Percentiles rank a stretch among this genome's conserved stretches.
Evolutionary conservation across 2,329 filamentous ascomycete species (phyloP).

Genomic region (Alternaria gaisen): DNA sequence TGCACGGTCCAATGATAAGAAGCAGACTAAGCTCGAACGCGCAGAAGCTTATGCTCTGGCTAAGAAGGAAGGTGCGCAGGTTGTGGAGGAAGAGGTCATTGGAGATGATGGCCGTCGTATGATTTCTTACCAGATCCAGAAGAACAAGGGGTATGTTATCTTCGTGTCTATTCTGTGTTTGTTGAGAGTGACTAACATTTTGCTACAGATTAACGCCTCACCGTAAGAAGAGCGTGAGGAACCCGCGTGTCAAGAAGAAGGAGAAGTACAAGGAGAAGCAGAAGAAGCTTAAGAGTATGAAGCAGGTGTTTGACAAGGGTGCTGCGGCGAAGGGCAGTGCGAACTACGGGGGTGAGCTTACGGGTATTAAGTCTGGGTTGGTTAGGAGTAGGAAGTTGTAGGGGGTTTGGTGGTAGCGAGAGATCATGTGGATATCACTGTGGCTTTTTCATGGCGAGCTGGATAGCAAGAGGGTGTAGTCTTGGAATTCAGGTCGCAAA

Average conservation of each 20-base stretch:
- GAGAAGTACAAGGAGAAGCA: slow-evolving; percentile 96
- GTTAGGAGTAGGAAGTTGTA: slow-evolving; percentile 94
- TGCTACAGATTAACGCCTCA: slow-evolving; percentile 70
- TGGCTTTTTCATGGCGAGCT: no score
- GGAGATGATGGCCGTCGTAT: slow-evolving; percentile 88
- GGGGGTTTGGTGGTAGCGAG: neutral
- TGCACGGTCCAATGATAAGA: slow-evolving; percentile 69
- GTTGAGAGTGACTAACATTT: neutral
- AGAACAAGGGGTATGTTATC: slow-evolving; percentile 80
- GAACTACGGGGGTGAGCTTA: slow-evolving; percentile 84
- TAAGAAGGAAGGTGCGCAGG: slow-evolving; percentile 65
- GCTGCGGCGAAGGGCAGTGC: slow-evolving; percentile 73
- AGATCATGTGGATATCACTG: accelerated
- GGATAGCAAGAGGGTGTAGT: no score
- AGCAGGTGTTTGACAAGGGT: slow-evolving; percentile 76
- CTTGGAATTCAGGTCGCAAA: accelerated
- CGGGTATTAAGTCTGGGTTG: slow-evolving; percentile 93
- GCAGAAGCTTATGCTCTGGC: slow-evolving; percentile 65
- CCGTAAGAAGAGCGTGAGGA: slow-evolving; percentile 92
- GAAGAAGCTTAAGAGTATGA: slow-evolving; percentile 93
- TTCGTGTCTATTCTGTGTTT: neutral
- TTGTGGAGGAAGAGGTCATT: slow-evolving; percentile 72
- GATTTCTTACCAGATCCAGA: slow-evolving; percentile 92
- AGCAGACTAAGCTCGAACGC: slow-evolving; percentile 77
- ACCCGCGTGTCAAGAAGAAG: slow-evolving; percentile 97